phyloP scores from a whole-genome alignment of 345 rosid genomes.

The Arabis hirsuta region DNA sequence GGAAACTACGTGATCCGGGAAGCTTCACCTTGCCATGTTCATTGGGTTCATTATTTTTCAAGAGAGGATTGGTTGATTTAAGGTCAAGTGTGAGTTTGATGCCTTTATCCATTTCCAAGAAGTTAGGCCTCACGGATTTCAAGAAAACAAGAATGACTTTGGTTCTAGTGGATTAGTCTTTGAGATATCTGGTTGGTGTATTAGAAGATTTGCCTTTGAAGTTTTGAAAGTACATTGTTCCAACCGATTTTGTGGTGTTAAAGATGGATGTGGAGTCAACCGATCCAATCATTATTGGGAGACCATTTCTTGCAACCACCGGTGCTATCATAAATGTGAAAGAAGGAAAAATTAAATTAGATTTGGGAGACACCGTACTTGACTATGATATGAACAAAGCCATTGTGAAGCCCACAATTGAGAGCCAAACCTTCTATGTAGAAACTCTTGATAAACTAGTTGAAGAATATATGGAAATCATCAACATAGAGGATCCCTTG shows the following conservation, averaged over 20 bases:
- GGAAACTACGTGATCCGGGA: too few species aligned
- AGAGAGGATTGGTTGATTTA: too few species aligned
- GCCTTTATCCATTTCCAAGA: too few species aligned
- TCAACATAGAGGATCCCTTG: neutral
- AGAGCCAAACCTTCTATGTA: neutral
- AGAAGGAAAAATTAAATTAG: too few species aligned
- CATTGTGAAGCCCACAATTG: neutral
- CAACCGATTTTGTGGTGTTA: neutral
- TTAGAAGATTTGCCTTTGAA: neutral
- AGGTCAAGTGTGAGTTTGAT: too few species aligned
- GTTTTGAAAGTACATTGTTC: neutral
- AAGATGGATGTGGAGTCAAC: neutral
- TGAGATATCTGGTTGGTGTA: neutral
- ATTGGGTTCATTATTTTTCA: too few species aligned
- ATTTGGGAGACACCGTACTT: too few species aligned
- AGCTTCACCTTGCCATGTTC: too few species aligned
- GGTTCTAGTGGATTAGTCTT: neutral
- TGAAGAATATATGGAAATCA: neutral
- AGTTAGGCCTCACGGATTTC: too few species aligned
- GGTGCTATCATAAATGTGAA: neutral
- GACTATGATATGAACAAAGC: too few species aligned
- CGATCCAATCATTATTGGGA: neutral
- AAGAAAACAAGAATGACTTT: neutral
- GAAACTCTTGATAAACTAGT: neutral
- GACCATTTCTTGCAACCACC: neutral